Conservation (phyloP, 805 yeast genomes). For the Maudiozyma bulderi region DNA sequence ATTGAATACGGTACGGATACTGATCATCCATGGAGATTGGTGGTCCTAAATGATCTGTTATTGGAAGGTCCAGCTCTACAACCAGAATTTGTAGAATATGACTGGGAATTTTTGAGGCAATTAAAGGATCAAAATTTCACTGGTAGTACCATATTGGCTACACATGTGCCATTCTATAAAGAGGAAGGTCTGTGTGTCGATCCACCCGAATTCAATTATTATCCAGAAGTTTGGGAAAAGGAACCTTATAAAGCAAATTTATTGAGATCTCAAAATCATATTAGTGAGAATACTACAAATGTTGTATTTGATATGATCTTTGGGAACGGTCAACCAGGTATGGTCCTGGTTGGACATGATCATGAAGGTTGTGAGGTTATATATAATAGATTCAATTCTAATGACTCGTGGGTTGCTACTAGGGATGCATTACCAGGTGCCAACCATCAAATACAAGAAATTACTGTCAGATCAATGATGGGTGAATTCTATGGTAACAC, state of each 20-base stretch:
- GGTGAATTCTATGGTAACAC: constrained; percentile 89
- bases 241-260: constrained; percentile 64
- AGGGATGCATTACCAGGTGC: constrained; percentile 12
- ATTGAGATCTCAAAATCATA: constrained; percentile 78
- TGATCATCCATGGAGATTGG: constrained; percentile 73
- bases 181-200: constrained; percentile 75
- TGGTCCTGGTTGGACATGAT: constrained; percentile 89
- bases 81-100: constrained; percentile 52
- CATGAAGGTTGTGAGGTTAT: constrained; percentile 84
- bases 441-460: constrained; percentile 46
- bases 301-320: constrained; percentile 64
- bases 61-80: constrained; percentile 87
- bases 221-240: constrained; percentile 40
- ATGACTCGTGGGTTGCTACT: constrained; percentile 40
- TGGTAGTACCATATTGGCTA: constrained; percentile 75
- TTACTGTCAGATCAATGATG: constrained; percentile 90
- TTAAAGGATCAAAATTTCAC: constrained; percentile 45
- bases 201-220: constrained; percentile 65
- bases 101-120: constrained; percentile 64
- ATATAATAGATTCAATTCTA: constrained; percentile 39
- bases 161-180: constrained; percentile 87
- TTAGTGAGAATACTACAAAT: constrained; percentile 57
- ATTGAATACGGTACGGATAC: constrained; percentile 56
- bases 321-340: constrained; percentile 56
- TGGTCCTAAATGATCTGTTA: constrained; percentile 75